Conservation (phyloP, 495 filamentous ascomycete genomes). For the Neurospora sp. region DNA sequence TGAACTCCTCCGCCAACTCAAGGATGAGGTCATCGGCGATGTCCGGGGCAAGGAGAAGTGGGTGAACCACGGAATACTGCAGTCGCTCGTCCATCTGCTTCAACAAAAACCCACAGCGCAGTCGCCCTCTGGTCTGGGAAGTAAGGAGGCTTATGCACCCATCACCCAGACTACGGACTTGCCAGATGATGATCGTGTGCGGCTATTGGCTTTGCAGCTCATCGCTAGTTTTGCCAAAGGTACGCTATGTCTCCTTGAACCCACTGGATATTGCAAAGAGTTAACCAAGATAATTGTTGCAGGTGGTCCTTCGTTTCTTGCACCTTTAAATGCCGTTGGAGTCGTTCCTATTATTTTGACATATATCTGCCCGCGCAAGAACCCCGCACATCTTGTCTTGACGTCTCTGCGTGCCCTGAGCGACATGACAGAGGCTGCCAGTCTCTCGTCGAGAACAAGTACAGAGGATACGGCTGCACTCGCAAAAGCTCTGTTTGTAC, state of each 20-base stretch:
- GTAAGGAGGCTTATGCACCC: slow-evolving; percentile 25
- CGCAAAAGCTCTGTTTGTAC: slow-evolving; percentile 53
- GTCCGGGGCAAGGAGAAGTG: slow-evolving; percentile 73
- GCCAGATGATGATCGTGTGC: slow-evolving; percentile 49
- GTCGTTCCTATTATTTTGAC: slow-evolving; percentile 58
- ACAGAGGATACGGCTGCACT: slow-evolving; percentile 29
- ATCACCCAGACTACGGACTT: slow-evolving; percentile 18
- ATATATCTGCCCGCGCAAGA: slow-evolving; percentile 53
- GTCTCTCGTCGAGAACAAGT: slow-evolving; percentile 24
- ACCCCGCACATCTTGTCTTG: slow-evolving; percentile 53
- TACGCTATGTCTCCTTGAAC: slow-evolving; percentile 20
- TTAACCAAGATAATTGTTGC: slow-evolving; percentile 12
- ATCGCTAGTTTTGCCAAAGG: slow-evolving; percentile 78
- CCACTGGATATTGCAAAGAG: not conserved
- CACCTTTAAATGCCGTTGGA: slow-evolving; percentile 56
- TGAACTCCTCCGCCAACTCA: slow-evolving; percentile 57
- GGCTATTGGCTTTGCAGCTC: slow-evolving; percentile 70
- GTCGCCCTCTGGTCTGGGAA: slow-evolving; percentile 13
- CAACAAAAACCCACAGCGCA: slow-evolving; percentile 21
- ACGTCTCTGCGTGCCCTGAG: slow-evolving; percentile 66
- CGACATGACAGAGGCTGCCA: slow-evolving; percentile 57
- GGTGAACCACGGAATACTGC: slow-evolving; percentile 59
- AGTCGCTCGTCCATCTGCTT: slow-evolving; percentile 55
- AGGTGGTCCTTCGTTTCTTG: slow-evolving; percentile 76
- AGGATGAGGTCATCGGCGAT: slow-evolving; percentile 86